Evolutionary conservation across 805 yeast species (phyloP).

Genomic region (Kuraishia hungarica): DNA sequence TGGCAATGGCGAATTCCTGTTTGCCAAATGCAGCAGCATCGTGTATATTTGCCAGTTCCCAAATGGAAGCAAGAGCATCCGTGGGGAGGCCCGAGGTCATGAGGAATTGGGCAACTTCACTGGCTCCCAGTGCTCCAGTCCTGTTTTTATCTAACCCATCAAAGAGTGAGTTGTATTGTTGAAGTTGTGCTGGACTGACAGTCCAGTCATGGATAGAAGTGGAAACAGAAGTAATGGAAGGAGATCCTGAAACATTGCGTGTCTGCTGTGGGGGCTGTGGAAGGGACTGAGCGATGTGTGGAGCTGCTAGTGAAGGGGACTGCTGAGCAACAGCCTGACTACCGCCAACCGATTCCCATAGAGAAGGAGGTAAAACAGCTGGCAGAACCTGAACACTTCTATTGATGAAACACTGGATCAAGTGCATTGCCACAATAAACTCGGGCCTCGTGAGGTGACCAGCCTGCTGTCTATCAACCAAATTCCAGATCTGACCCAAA

Average conservation of each 20-base stretch:
- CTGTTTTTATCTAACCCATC: conserved; percentile 63
- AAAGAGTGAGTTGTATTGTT: conserved; percentile 74
- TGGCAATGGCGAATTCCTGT: conserved; percentile 85
- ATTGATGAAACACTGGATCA: conserved; percentile 74
- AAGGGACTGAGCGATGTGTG: conserved; percentile 11
- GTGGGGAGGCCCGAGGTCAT: conserved; percentile 83
- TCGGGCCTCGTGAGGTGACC: conserved; percentile 71
- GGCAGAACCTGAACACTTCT: conserved; percentile 43
- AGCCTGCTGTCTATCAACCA: conserved; percentile 67
- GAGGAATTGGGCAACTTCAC: conserved; percentile 80
- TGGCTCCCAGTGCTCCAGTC: conserved; percentile 59
- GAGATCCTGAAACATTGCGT: conserved; percentile 3
- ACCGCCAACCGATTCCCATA: conserved; percentile 24
- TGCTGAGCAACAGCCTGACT: conserved; percentile 8
- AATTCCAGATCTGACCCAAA: conserved; percentile 81
- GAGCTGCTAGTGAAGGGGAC: conserved; percentile 7
- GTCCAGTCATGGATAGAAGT: conserved; percentile 44
- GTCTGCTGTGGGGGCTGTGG: conserved; percentile 5
- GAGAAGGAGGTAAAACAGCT: conserved; percentile 20
- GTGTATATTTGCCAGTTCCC: conserved; percentile 92
- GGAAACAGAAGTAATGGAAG: conserved; percentile 12
- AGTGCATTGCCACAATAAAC: conserved; percentile 90
- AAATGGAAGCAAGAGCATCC: conserved; percentile 75
- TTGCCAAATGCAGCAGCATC: conserved; percentile 76
- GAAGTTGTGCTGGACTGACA: conserved; percentile 57